Conservation (phyloP, 2,329 filamentous ascomycete genomes). For the Cryphonectria japonica region DNA sequence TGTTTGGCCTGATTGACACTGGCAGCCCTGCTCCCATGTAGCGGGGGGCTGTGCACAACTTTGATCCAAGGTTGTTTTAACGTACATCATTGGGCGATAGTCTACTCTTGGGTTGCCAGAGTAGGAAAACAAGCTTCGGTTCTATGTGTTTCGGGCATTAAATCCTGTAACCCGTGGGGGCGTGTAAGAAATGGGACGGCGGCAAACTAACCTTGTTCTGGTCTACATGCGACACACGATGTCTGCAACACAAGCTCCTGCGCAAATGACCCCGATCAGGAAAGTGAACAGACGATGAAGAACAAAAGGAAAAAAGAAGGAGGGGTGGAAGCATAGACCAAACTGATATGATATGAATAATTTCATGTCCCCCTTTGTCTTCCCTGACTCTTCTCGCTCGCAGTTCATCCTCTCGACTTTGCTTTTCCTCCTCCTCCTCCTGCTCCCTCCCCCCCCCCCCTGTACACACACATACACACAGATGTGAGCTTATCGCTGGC, state of each 20-base stretch:
- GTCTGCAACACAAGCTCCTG: constrained; percentile 2
- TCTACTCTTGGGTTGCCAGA: neutral
- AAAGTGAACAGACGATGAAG: constrained; percentile 1
- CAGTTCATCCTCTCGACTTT: neutral
- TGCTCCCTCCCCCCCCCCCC: too few species aligned
- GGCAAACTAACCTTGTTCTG: constrained; percentile 6
- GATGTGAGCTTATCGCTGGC: constrained; percentile 6
- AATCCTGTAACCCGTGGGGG: neutral
- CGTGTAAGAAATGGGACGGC: constrained; percentile 9
- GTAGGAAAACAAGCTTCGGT: neutral
- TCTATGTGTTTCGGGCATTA: constrained; percentile 7
- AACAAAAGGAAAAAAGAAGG: neutral
- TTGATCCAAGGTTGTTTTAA: neutral
- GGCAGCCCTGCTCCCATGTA: too few species aligned
- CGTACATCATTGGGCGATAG: neutral
- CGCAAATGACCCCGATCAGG: constrained; percentile 2
- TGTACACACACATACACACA: neutral
- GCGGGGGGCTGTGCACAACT: neutral
- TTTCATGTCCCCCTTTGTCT: neutral
- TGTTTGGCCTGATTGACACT: neutral
- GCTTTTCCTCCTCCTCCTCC: neutral
- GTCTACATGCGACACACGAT: constrained; percentile 10
- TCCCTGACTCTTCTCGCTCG: neutral
- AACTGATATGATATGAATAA: constrained; percentile 2
- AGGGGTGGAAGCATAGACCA: neutral